A percentile compares a stretch with the other conserved stretches of the same genome.
phyloP scores from a whole-genome alignment of 169 alveolate species.

The Plasmodium reichenowi region DNA sequence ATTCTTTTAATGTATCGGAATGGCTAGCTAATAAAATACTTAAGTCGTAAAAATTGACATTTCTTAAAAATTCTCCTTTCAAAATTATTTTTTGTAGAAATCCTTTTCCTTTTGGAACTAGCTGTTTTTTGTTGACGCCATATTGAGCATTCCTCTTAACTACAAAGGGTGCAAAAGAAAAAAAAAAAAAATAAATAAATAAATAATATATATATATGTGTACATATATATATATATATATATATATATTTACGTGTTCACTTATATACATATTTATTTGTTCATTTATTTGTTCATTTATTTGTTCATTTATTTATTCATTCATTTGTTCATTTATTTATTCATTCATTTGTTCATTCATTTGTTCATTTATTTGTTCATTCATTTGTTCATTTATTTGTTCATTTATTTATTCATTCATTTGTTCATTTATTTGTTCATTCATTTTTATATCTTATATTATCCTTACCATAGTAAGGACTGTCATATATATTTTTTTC shows the following conservation, averaged over 20 bases:
- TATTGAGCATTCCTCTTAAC: conserved; percentile 9
- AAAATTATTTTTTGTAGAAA: conserved; percentile 36
- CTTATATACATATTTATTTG: too few species aligned
- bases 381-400: too few species aligned
- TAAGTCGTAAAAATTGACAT: conserved; percentile 27
- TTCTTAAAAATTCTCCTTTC: conserved; percentile 52
- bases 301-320: too few species aligned
- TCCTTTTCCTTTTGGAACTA: conserved; percentile 15
- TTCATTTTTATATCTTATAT: neutral
- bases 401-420: too few species aligned
- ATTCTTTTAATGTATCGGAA: conserved; percentile 32
- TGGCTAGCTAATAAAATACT: conserved; percentile 24
- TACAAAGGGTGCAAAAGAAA: conserved; percentile 1
- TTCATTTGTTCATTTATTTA: too few species aligned
- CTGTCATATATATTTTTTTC: conserved; percentile 20
- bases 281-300: too few species aligned
- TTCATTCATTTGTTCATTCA: too few species aligned
- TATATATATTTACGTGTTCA: too few species aligned
- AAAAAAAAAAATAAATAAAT: neutral
- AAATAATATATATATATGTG: neutral
- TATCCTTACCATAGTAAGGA: conserved; percentile 29
- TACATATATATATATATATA: neutral
- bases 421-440: neutral
- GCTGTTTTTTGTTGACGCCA: conserved; percentile 38
- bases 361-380: too few species aligned